Evolutionary conservation across 352 stramenopile genomes (phyloP).

Genomic region (Pythium biforme): DNA sequence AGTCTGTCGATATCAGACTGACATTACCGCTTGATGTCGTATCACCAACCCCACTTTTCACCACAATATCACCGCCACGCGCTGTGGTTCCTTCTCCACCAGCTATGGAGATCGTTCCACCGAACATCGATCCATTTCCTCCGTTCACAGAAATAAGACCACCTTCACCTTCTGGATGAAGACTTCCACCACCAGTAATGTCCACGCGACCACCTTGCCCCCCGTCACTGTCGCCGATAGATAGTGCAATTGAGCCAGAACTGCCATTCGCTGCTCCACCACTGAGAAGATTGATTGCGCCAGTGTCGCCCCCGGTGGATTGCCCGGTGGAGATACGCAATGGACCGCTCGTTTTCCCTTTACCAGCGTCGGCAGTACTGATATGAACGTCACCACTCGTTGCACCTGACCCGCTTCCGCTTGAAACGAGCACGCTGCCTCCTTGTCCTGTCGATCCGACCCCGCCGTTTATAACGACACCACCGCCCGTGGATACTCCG

Average conservation of each 20-base stretch:
- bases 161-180: slow-evolving; percentile 2
- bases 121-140: background rate
- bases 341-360: slow-evolving; percentile 16
- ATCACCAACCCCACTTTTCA: slow-evolving; percentile 3
- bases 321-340: slow-evolving; percentile 7
- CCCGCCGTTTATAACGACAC: slow-evolving; percentile 1
- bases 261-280: slow-evolving; percentile 4
- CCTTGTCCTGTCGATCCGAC: background rate
- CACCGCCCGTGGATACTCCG: background rate
- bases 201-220: slow-evolving; percentile 8
- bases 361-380: background rate
- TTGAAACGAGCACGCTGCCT: slow-evolving; percentile 1
- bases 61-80: background rate
- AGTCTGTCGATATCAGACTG: slow-evolving; percentile 3
- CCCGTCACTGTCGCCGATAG: slow-evolving; percentile 5
- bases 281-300: slow-evolving; percentile 3
- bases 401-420: slow-evolving; percentile 8
- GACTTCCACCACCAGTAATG: background rate
- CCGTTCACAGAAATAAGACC: background rate
- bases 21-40: slow-evolving; percentile 8
- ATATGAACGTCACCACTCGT: slow-evolving; percentile 8
- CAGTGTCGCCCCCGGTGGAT: slow-evolving; percentile 3
- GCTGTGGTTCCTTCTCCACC: slow-evolving; percentile 5
- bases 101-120: slow-evolving; percentile 1
- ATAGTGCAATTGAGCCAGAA: slow-evolving; percentile 13